Base-by-base conservation (phyloP, 305 asterid genomes). In the Fraxinus xanthoxyloides region DNA sequence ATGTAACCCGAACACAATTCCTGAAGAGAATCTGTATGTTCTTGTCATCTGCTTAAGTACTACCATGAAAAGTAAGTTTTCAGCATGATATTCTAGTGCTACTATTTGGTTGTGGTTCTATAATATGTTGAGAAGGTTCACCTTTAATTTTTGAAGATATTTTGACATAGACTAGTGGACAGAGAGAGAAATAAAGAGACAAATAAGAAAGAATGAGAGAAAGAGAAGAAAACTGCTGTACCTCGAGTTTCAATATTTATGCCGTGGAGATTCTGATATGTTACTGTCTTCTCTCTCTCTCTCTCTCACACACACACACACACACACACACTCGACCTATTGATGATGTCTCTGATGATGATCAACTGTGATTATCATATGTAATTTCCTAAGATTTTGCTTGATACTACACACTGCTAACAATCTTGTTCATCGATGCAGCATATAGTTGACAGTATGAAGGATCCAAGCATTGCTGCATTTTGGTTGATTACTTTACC, bases 401-500 rank as follows among this genome's bases (percentile, higher is more conserved):
- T 46, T 79, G 36, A 70, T 31, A 40, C 51, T 4, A 75, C 72
- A 24, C 48, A 26, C 38, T 78, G 21, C 31, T 79, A 65, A 17
- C 70, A 70, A 32, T 80, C 82, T 86, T 77, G 78, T 84, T 56
- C 51, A 67, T 87, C 78, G 76, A 84, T 91, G 90, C 97, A 96
- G 99, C 98, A 96, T 88, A 90, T 96, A 83, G 85, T 91, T 85
- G 93, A 94, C 79, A 93, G 98, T 83, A 94, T 96, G 98, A 96
- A 93, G 88, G 98, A 96, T 86, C 98, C 99, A 38, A 92, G 98
- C 90, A 94, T 96, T 78, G 99, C 97, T 80, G 97, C 97, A 77
- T 96, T 96, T 90, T 96, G 99, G 99, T 83, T 96, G 91, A 89
- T 96, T 83, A 93, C 97, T 69, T 82, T 96, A 72, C 99, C 99